Evolutionary conservation across 2,329 filamentous ascomycete species (phyloP).

Genomic region (Rutstroemia sp.): DNA sequence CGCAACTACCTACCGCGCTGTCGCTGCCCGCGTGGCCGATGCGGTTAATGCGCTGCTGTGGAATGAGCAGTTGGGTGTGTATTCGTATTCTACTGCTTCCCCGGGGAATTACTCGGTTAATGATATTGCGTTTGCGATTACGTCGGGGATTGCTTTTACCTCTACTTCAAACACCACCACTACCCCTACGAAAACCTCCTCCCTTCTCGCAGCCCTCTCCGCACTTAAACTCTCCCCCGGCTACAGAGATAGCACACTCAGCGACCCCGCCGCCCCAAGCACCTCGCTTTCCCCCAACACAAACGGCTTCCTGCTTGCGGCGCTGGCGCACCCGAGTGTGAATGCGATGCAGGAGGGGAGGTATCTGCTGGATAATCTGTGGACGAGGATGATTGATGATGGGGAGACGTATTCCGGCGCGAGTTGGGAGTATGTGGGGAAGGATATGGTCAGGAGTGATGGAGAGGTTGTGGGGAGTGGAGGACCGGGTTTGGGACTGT

Average conservation of each 20-base stretch:
- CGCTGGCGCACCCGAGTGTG: neutral
- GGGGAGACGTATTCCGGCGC: slow-evolving; percentile 32
- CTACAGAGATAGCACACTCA: neutral
- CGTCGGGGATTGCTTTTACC: neutral
- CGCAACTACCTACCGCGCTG: slow-evolving; percentile 19
- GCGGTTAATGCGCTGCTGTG: slow-evolving; percentile 30
- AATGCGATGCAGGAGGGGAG: slow-evolving; percentile 6
- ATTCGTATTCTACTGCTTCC: slow-evolving; percentile 24
- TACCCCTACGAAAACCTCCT: neutral
- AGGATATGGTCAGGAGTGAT: neutral
- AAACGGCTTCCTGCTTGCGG: neutral
- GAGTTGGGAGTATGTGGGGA: slow-evolving; percentile 39
- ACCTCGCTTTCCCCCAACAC: neutral
- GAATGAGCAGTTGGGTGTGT: slow-evolving; percentile 28
- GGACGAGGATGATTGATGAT: slow-evolving; percentile 36
- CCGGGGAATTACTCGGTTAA: slow-evolving; percentile 29
- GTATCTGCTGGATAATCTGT: slow-evolving; percentile 32
- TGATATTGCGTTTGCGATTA: neutral
- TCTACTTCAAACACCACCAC: too few species aligned
- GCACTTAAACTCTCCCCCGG: neutral
- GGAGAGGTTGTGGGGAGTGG: too few species aligned
- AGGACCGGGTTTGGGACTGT: slow-evolving; percentile 34
- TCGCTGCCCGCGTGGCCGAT: slow-evolving; percentile 19
- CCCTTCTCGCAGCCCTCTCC: neutral
- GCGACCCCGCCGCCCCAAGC: neutral